Evolutionary conservation across 2,329 filamentous ascomycete species (phyloP), one percentile per base, ranked within the genome.

Genomic region (Paecilomyces variotii): DNA sequence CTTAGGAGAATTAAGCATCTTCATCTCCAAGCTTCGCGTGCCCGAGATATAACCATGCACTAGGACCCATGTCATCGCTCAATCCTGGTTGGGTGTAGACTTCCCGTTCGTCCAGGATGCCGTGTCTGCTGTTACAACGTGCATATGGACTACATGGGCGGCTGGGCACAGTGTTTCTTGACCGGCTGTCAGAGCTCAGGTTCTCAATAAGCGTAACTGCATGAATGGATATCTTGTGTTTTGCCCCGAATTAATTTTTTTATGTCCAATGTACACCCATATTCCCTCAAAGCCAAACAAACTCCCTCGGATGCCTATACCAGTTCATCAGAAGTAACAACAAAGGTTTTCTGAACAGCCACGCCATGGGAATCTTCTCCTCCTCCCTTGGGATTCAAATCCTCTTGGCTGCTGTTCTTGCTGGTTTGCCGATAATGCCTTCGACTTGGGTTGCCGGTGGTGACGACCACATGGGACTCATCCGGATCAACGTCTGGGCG

Each of bases 331-430:
- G 65, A 65, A 26, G 70, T 70, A 54, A 73, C 67, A 53, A 66
- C 62, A 45, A 73, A 72, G 4, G 70, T 67, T 59, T 71, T 73
- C 39, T 73, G 70, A 26, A 72, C 68, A 63, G 68, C 72, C 32
- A 73, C 70, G 0, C 68, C 71, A 11, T 56, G 56, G 32, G 64
- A 62, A 6, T 26, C 9, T 28, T 65, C 63, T 1, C 67, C 61
- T 6, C 61, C 49, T 25, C 62, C 61, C 19, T 61, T 65, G 6
- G 71, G 69, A 59, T 72, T 68, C 30, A 72, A 59, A 50, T 70
- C 63, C 59, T 72, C 70, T 59, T 72, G 70, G 53, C 71, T 72
- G 59, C 70, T 72, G 24, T 64, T 64, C 26, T 60, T 65, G 57
- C 70, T 71, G 7, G 60, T 65, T 6, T 57, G 61, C 24, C 65